Evolutionary conservation across 306 rosid genomes (phyloP), one percentile per base, ranked within the genome.

Genomic region (Acmispon strigosus): DNA sequence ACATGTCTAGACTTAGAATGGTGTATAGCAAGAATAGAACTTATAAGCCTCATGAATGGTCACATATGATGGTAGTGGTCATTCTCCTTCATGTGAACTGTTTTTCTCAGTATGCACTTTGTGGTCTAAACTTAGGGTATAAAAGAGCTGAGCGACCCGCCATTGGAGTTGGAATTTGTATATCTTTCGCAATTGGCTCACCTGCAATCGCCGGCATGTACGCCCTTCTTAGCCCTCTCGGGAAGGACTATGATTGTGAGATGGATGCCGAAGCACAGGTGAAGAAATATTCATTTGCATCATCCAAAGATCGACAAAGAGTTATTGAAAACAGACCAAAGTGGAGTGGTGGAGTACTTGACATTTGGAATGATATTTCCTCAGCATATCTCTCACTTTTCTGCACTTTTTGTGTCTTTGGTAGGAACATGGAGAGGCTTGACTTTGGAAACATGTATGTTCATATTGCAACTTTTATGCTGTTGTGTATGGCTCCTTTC

Each of bases 361-460:
- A 94, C 72, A 74, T 94, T 62, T 94, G 98, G 98, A 63, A 84
- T 12, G 90, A 90, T 59, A 78, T 90, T 70, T 87, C 98, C 69
- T 42, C 84, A 13, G 88, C 98, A 3, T 89, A 83, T 64, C 92
- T 86, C 68, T 90, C 97, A 45, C 90, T 90, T 59, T 89, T 94
- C 80, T 94, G 97, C 70, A 73, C 82, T 48, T 94, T 84, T 49
- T 90, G 92, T 80, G 96, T 87, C 8, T 90, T 94, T 74, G 98
- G 97, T 41, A 83, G 98, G 98, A 90, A 94, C 62, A 89, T 90
- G 98, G 96, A 94, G 78, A 90, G 96, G 58, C 97, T 90, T 51
- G 96, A 96, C 14, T 94, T 94, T 62, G 98, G 98, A 45, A 94
- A 94, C 81, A 84, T 90, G 95, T 94, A 86, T 78, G 98, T 90